Evolutionary conservation across 208 protist genomes (phyloP).

Genomic region (Herpetomonas tarakana): DNA sequence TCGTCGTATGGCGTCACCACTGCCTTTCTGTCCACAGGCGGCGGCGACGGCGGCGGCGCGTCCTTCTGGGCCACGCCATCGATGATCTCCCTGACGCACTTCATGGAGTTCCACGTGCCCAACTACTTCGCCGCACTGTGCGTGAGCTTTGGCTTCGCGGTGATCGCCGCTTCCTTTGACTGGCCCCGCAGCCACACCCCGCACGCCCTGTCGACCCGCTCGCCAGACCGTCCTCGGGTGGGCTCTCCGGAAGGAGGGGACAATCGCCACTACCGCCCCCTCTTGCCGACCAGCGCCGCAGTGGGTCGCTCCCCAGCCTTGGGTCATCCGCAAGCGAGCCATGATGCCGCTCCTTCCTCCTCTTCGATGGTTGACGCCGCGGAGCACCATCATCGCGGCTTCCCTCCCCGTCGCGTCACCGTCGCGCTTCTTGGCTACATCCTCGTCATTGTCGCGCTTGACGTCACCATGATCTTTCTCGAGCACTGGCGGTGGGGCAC

Average conservation of each 20-base stretch:
- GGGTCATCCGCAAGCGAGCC: too few species aligned
- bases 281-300: too few species aligned
- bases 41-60: neutral
- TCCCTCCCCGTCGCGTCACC: constrained; percentile 36
- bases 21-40: too few species aligned
- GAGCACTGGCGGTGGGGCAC: constrained; percentile 26
- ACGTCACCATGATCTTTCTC: constrained; percentile 30
- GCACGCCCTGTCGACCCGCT: neutral
- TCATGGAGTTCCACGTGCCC: constrained; percentile 73
- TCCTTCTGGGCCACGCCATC: neutral
- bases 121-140: constrained; percentile 64
- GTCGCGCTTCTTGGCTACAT: constrained; percentile 24
- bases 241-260: too few species aligned
- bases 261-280: too few species aligned
- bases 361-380: neutral
- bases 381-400: neutral
- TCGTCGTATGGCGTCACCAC: neutral
- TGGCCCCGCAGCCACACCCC: constrained; percentile 11
- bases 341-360: too few species aligned
- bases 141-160: constrained; percentile 60
- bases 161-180: constrained; percentile 42
- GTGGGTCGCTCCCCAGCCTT: too few species aligned
- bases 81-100: constrained; percentile 10
- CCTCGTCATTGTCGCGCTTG: constrained; percentile 23
- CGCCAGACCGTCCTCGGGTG: neutral